phyloP scores from a whole-genome alignment of 495 filamentous ascomycete species.

The Talaromyces proteolyticus region DNA sequence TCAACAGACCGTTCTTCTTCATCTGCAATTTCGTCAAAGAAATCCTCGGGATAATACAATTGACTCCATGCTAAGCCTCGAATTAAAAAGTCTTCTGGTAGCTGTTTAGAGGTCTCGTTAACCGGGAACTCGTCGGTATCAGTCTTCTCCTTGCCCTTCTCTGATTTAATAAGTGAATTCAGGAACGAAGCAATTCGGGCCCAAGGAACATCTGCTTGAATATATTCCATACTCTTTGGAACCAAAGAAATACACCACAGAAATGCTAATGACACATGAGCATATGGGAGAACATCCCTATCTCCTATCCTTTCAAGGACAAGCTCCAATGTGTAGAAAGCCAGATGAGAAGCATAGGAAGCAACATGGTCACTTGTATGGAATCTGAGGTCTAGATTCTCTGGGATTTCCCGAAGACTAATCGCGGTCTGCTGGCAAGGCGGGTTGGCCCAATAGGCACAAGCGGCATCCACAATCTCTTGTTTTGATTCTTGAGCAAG shows the following conservation, averaged over 20 bases:
- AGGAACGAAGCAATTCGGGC: constrained; percentile 53
- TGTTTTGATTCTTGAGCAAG: constrained; percentile 16
- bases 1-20: constrained; percentile 76
- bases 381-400: not conserved
- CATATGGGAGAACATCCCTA: constrained; percentile 56
- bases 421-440: not conserved
- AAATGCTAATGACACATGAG: constrained; percentile 68
- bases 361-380: constrained; percentile 12
- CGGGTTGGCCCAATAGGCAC: not conserved
- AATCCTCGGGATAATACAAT: constrained; percentile 60
- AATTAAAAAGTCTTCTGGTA: constrained; percentile 81
- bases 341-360: constrained; percentile 33
- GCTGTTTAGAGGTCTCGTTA: constrained; percentile 50
- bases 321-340: constrained; percentile 42
- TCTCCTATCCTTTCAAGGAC: constrained; percentile 57
- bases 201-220: constrained; percentile 64
- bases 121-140: constrained; percentile 47
- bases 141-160: constrained; percentile 36
- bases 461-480: constrained; percentile 1
- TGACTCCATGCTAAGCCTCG: constrained; percentile 70
- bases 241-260: constrained; percentile 51
- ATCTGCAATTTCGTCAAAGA: constrained; percentile 66
- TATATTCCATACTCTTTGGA: constrained; percentile 41
- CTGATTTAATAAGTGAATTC: constrained; percentile 51
- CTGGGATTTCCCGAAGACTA: not conserved